Base-by-base conservation (phyloP, 2,329 filamentous ascomycete genomes). In the Colletotrichum paranaense region DNA sequence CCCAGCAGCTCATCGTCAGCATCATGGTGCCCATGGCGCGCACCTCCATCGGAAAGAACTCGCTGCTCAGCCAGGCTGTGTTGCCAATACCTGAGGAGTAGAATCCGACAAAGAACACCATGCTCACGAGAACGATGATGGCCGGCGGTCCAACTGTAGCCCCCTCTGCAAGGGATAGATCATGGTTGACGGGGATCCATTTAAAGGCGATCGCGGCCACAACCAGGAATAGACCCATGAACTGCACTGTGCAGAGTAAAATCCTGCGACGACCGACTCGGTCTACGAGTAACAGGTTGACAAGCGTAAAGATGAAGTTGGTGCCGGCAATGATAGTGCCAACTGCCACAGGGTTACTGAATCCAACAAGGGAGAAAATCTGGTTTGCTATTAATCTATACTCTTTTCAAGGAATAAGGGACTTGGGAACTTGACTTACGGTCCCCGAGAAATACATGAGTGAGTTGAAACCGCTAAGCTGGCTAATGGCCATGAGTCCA, bases 391-490 rank as follows among this genome's bases (percentile, higher is more conserved):
- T 30, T 30, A 30, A 30, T 7, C 28, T 8, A 30, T 30, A 30
- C 28, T 30, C 28, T 30, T 30, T 30, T 30, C 7, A 8, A 30
- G 28, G 8, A 30, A 30, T 8, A 6, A 30, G 28, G 28, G 7
- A 30, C 28, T 30, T 30, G 7, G 8, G 2, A 7, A 30, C 28
- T 30, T 30, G 1, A 30, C 28, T 8, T 30, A 30, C 28, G 1
- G 81, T 85, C 0, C 86, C 86, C 0, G 84, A 86, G 78, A 88
- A 89, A 78, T 88, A 88, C 73, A 84, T 81, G 49, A 89, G 80
- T 1, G 87, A 86, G 73, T 89, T 89, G 78, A 89, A 87, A 0
- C 87, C 87, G 6, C 84, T 82, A 55, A 88, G 86, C 79, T 88
- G 87, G 16, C 82, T 84, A 55, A 88, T 85, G 22, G 85, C 86